Base-by-base conservation (phyloP, 2,329 filamentous ascomycete species). In the Lecanoromycetidae sp. region DNA sequence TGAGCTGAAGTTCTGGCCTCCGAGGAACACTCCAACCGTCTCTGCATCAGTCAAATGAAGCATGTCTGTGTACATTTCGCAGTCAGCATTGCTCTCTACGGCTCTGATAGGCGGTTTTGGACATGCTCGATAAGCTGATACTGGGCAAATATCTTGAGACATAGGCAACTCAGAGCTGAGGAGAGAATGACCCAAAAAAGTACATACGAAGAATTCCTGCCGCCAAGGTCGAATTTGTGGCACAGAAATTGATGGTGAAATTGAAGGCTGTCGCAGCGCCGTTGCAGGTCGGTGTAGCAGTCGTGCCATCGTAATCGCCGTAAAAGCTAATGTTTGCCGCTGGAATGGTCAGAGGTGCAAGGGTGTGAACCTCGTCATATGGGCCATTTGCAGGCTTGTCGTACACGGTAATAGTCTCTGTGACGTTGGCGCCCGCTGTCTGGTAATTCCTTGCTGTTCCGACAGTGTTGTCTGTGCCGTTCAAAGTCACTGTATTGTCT, bases 391-490 rank as follows among this genome's bases (percentile, higher is more conserved):
- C 17, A n/a, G 53, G 52, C 25, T 56, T 56, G 19, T 48, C 52
- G 40, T 57, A 58, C 5, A 36, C 46, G 4, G 48, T 52, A 35
- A 57, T 49, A 5, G 56, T 56, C 30, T 58, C 55, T 17, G 56
- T 37, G 15, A 57, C 52, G 25, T 53, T 44, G 13, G 49, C 52
- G 12, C 54, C 54, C 6, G 36, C 44, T 15, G 49, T 46, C 27
- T 57, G 50, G 26, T 55, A 58, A 10, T 48, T 52, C 37, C 53
- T 47, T 15, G 57, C 50, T 10, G 55, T 57, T 22, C 52, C 54
- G 39, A 58, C 53, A 2, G 51, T 54, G 45, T 60, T 58, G 43
- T 57, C 52, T 6, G 49, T 56, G 4, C 56, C 57, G 40, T 59
- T 56, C 22, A 58, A 51, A 1, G 52, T 52, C 3, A 56, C 53